Base-by-base conservation (phyloP, 2,329 filamentous ascomycete genomes). In the Blastomyces percursus region DNA sequence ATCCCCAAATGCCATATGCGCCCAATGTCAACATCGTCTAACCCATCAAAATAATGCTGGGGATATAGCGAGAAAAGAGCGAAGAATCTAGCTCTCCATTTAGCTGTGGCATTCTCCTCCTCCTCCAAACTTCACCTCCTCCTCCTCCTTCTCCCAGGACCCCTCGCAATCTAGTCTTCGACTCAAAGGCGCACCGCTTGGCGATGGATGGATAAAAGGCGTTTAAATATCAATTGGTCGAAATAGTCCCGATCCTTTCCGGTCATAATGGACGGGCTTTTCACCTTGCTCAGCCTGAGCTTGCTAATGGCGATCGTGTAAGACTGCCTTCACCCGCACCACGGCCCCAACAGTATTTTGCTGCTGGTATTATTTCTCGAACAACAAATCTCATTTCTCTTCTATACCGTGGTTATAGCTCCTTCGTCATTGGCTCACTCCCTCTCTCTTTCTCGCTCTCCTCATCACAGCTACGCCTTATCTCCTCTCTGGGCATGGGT, bases 401-500 rank as follows among this genome's bases (percentile, higher is more conserved):
- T 24, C 63, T 62, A 59, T 63, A 50, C n/a, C 16, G 7, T 44
- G 30, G 21, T 14, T 44, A 61, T 73, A 96, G 93, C 70, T 97
- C 94, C 64, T 96, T 97, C 75, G 83, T 96, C 62, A 92, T 93
- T 68, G 94, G 94, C 76, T 88, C 91, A 68, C 81, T 99, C 67
- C 94, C 94, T 46, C 81, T 99, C 59, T 92, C 91, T 63, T 90
- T 99, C 80, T 85, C 87, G 63, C 83, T 99, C 32, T 93, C 92
- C 38, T 86, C 89, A 64, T 90, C 91, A 52, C 91, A 96, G 75
- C 80, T 97, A 63, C 88, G 93, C 71, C 80, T 96, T 59, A 89
- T 97, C 72, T 95, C 93, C 27, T 92, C 91, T 63, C 84, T 97
- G 73, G 94, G 94, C 61, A 91, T 96, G 75, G 94, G 94, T 54